A percentile compares a stretch with the other conserved stretches of the same genome.
Conservation (phyloP, 768 basidiomycete genomes). For the Phlebiopsis flavidoalba region DNA sequence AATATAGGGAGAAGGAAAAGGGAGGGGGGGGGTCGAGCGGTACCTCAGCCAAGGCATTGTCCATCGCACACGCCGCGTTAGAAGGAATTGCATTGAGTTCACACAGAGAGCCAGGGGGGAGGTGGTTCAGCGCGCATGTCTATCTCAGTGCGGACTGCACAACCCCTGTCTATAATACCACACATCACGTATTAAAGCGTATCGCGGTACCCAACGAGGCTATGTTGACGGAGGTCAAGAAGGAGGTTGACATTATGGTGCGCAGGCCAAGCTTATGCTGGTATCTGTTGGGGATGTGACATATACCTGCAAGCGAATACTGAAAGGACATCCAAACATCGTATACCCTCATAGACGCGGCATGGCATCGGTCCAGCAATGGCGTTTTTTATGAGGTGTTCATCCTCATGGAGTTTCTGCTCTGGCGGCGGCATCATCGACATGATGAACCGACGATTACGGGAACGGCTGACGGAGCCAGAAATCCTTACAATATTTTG, state of each 20-base stretch:
- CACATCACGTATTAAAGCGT: constrained; percentile 94
- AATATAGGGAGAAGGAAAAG: too few species aligned
- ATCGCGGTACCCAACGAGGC: constrained; percentile 88
- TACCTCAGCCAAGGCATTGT: constrained; percentile 91
- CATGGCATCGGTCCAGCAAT: constrained; percentile 79
- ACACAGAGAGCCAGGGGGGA: constrained; percentile 31
- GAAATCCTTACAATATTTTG: constrained; percentile 98
- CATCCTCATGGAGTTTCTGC: constrained; percentile 98
- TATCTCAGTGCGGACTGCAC: constrained; percentile 86
- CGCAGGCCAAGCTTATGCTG: constrained; percentile 18
- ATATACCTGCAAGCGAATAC: constrained; percentile 60
- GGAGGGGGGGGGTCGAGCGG: constrained; percentile 87
- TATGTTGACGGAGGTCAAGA: constrained; percentile 91
- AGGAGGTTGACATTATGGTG: constrained; percentile 99
- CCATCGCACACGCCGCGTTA: constrained; percentile 4
- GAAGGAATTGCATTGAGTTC: constrained; percentile 1
- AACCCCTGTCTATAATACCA: constrained; percentile 83
- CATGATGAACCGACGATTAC: constrained; percentile 96
- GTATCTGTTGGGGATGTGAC: constrained; percentile 15
- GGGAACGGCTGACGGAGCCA: constrained; percentile 90
- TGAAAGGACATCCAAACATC: constrained; percentile 92
- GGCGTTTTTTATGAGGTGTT: constrained; percentile 91
- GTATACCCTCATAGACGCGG: constrained; percentile 94
- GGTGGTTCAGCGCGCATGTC: constrained; percentile 98
- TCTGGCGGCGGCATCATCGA: constrained; percentile 99